Base-by-base conservation (phyloP, 805 yeast genomes). In the Candida tibetensis region DNA sequence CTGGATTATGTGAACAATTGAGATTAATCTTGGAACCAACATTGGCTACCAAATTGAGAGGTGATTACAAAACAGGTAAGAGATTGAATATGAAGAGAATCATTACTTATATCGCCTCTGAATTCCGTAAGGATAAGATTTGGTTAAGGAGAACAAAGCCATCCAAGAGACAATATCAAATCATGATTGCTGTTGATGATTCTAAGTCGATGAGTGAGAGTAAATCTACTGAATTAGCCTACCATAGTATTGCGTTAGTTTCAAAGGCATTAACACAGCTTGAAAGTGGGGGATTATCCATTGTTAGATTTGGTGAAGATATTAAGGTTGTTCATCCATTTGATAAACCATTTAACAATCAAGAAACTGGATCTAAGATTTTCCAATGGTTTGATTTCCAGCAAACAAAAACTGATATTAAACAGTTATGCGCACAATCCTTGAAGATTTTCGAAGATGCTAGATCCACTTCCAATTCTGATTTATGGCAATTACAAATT, bases 111-210 rank as follows among this genome's bases (percentile, higher is more conserved):
- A 93, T 93, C 69, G 99, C 99, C 0, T 86, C 96, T 27, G 95
- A 89, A 54, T 93, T 88, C 77, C 81, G 95, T 55, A 93, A 93
- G 60, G 99, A 93, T 62, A 93, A 93, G 71, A 93, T 93, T 41
- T 93, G 99, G 99, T 75, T 93, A 66, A 79, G 96, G 58, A 79
- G 99, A 63, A 89, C 97, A 5, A 91, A 93, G 58, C 99, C 99
- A 40, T 85, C 95, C 49, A 93, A 93, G 69, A 81, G 99, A 54
- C 93, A 90, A 58, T 93, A 93, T 61, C 99, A 93, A 68, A 86
- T 93, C 45, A 86, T 95, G 96, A 85, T 93, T 48, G 90, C 99
- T 1, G 85, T 93, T 33, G 99, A 93, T 67, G 96, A 93, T 58
- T 93, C 99, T 21, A 89, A 87, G 60, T 91, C 98, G 1, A 93